Base-by-base conservation (phyloP, 1,284 basidiomycete species). In the Moesziomyces sp. region DNA sequence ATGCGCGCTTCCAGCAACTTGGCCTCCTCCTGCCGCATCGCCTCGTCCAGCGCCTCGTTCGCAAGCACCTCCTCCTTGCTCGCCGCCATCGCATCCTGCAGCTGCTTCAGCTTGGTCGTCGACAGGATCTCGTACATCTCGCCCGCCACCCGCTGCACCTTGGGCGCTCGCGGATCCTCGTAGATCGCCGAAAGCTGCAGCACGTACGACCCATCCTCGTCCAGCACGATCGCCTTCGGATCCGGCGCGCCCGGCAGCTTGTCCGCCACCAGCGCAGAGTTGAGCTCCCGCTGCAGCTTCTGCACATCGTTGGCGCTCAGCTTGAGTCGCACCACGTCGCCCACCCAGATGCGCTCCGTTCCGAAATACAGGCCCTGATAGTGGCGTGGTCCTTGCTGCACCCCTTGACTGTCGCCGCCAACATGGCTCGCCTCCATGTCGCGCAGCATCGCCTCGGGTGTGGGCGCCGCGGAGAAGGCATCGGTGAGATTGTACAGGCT, bases 321-420 rank as follows among this genome's bases (percentile, higher is more conserved):
- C 23, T 52, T 46, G 9, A 81, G 65, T 14, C 79, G 60, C 16
- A 81, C 77, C 46, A 78, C 58, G 19, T 81, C 79, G 34, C 78
- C 79, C 1, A 74, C 76, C 79, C 79, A 81, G 23, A 81, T 65
- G 0, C 78, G 55, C 53, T 81, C 79, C 6, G 60, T 50, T 9
- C 79, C 79, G 19, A 77, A 58, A 40, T 70, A 65, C 38, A 76
- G 49, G 21, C 79, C 79, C 45, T 78, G 77, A n/a, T 57, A 78
- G 49, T 76, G 77, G 1, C 50, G 69, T 42, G 54, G 26, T 7
- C 57, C 66, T 4, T 46, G 59, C n/a, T 44, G 59, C n/a, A 57
- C 18, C 40, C 26, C 24, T 38, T 54, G 42, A 18, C 16, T 16
- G 5, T 52, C 42, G 4, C 18, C 51, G 13, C 60, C 54, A n/a